Percentiles rank a stretch among this genome's conserved stretches.
phyloP scores from a whole-genome alignment of 2,329 filamentous ascomycete species.

The Fonsecaea pugnacius region DNA sequence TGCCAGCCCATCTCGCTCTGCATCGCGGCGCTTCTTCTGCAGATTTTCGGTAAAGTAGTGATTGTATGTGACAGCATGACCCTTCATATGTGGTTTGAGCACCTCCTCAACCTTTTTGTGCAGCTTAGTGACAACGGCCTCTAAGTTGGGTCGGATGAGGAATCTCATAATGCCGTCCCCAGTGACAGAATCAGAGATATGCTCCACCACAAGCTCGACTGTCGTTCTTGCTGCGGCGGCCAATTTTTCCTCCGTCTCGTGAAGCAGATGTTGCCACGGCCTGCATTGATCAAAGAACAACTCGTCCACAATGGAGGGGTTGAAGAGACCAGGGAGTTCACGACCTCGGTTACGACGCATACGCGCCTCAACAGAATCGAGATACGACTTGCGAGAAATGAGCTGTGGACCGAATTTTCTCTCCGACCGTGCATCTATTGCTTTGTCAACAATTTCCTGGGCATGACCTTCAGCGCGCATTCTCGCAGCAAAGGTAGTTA shows the following conservation, averaged over 20 bases:
- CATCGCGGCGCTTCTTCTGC: conserved; percentile 36
- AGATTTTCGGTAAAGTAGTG: conserved; percentile 45
- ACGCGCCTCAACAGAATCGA: conserved; percentile 19
- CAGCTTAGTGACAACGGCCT: conserved; percentile 38
- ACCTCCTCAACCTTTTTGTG: conserved; percentile 52
- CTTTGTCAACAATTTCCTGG: conserved; percentile 24
- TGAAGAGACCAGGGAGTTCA: conserved; percentile 45
- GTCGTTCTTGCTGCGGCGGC: conserved; percentile 37
- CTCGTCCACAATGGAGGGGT: conserved; percentile 41
- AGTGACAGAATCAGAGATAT: conserved; percentile 38
- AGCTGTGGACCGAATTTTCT: conserved; percentile 5
- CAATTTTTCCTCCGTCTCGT: conserved; percentile 34
- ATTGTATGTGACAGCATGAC: conserved; percentile 46
- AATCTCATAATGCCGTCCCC: conserved; percentile 30
- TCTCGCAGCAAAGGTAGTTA: conserved; percentile 39
- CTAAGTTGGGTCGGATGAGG: conserved; percentile 38
- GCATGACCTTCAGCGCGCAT: conserved; percentile 29
- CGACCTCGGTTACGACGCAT: conserved; percentile 38
- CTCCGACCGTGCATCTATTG: not conserved
- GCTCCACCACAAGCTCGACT: conserved; percentile 35
- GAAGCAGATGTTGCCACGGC: conserved; percentile 43
- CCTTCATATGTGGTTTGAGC: conserved; percentile 51
- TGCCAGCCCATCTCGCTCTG: not conserved
- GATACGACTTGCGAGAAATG: conserved; percentile 15
- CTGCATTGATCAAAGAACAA: conserved; percentile 44